Evolutionary conservation across 257 asterid species (phyloP).

Genomic region (Echites panduratus): DNA sequence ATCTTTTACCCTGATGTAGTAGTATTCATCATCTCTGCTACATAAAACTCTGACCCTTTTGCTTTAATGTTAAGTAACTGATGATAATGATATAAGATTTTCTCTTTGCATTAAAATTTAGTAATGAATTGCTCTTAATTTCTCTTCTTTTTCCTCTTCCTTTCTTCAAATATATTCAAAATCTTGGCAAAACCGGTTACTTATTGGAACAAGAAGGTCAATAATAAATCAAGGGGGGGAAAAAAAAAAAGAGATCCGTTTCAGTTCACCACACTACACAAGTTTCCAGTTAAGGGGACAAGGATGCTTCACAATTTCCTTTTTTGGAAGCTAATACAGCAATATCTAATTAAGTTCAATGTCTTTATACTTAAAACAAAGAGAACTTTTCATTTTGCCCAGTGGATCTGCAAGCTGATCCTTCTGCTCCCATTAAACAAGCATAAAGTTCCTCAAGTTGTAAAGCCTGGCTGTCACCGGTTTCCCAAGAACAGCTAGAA

Average conservation of each 20-base stretch:
- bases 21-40: too few species aligned
- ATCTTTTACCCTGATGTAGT: too few species aligned
- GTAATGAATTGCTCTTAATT: too few species aligned
- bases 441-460: conserved; percentile 68
- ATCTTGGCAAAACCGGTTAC: not conserved
- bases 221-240: too few species aligned
- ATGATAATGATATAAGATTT: not conserved
- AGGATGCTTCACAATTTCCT: not conserved
- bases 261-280: not conserved
- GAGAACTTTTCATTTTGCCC: conserved; percentile 28
- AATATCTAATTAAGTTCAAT: too few species aligned
- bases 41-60: too few species aligned
- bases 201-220: not conserved
- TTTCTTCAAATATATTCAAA: not conserved
- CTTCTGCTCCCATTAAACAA: conserved; percentile 44
- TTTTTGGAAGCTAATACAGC: not conserved
- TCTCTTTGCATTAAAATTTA: too few species aligned
- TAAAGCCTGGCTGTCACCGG: conserved; percentile 24
- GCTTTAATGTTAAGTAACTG: too few species aligned
- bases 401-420: conserved; percentile 14
- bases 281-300: not conserved
- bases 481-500: conserved; percentile 48
- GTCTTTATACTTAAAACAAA: conserved; percentile 2
- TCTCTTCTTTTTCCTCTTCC: too few species aligned
- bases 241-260: not conserved